Conservation (phyloP, 352 stramenopile species). For the Phytophthora ohioensis region DNA sequence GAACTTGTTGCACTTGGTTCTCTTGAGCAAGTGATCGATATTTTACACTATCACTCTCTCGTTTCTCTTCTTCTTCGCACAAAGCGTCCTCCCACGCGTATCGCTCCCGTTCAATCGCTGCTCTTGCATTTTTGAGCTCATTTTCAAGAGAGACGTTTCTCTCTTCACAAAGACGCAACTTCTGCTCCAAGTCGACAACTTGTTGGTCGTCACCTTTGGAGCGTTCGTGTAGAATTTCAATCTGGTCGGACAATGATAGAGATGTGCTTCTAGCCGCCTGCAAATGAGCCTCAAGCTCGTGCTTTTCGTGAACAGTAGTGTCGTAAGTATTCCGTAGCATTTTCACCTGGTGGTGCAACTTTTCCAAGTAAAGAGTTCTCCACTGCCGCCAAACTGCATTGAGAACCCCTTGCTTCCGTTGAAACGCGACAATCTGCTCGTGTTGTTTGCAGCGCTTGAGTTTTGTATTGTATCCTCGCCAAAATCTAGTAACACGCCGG, state of each 20-base stretch:
- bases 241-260: slow-evolving; percentile 50
- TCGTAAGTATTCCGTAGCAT: slow-evolving; percentile 27
- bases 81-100: slow-evolving; percentile 41
- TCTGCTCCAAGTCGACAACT: slow-evolving; percentile 45
- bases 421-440: slow-evolving; percentile 19
- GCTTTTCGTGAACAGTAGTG: slow-evolving; percentile 42
- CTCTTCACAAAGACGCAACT: slow-evolving; percentile 44
- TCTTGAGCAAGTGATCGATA: slow-evolving; percentile 47
- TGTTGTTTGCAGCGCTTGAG: slow-evolving; percentile 37
- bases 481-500: slow-evolving; percentile 28
- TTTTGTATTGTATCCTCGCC: slow-evolving; percentile 27
- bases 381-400: slow-evolving; percentile 54
- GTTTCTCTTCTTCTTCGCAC: slow-evolving; percentile 36
- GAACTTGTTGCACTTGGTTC: slow-evolving; percentile 38
- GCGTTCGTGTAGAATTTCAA: slow-evolving; percentile 41
- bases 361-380: slow-evolving; percentile 34
- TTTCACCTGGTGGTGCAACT: slow-evolving; percentile 28
- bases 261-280: slow-evolving; percentile 46
- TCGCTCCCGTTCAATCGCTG: slow-evolving; percentile 37
- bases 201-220: slow-evolving; percentile 40
- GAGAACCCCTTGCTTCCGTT: slow-evolving; percentile 30
- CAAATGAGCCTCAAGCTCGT: slow-evolving; percentile 56
- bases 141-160: slow-evolving; percentile 24
- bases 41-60: slow-evolving; percentile 34
- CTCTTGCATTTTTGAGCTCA: slow-evolving; percentile 33